Percentiles rank a stretch among this genome's conserved stretches.
Conservation (phyloP, 495 filamentous ascomycete genomes). For the Apodospora peruviana region DNA sequence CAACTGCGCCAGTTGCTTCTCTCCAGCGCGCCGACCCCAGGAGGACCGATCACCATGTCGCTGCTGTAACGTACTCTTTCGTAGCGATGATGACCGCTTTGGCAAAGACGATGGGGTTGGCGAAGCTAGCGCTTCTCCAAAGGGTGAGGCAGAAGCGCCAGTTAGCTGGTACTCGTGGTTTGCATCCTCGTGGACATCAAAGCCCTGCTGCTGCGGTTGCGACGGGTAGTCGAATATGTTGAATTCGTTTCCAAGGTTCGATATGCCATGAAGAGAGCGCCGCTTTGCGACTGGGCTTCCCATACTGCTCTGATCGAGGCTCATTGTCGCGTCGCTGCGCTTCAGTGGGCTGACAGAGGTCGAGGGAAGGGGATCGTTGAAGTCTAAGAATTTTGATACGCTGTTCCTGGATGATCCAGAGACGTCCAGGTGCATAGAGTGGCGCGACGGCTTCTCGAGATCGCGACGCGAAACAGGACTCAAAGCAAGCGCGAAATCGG, state of each 20-base stretch:
- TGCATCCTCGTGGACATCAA: conserved; percentile 42
- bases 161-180: conserved; percentile 40
- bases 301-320: conserved; percentile 67
- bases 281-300: conserved; percentile 84
- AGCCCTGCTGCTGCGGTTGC: conserved; percentile 22
- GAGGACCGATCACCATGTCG: conserved; percentile 57
- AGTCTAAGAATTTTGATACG: conserved; percentile 41
- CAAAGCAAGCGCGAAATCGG: conserved; percentile 23
- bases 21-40: conserved; percentile 44
- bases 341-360: conserved; percentile 81
- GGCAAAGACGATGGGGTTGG: conserved; percentile 28
- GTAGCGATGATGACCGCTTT: conserved; percentile 62
- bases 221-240: conserved; percentile 62
- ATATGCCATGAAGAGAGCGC: conserved; percentile 68
- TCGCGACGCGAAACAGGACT: conserved; percentile 38
- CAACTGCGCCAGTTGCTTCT: conserved; percentile 38
- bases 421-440: conserved; percentile 45
- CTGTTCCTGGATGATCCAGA: conserved; percentile 42
- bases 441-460: conserved; percentile 36
- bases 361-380: conserved; percentile 35
- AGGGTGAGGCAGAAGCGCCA: conserved; percentile 16
- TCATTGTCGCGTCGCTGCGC: conserved; percentile 85
- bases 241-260: conserved; percentile 51
- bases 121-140: conserved; percentile 25
- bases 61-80: conserved; percentile 83